Evolutionary conservation across 2,329 filamentous ascomycete species (phyloP).

Genomic region (Xylaria sp.): DNA sequence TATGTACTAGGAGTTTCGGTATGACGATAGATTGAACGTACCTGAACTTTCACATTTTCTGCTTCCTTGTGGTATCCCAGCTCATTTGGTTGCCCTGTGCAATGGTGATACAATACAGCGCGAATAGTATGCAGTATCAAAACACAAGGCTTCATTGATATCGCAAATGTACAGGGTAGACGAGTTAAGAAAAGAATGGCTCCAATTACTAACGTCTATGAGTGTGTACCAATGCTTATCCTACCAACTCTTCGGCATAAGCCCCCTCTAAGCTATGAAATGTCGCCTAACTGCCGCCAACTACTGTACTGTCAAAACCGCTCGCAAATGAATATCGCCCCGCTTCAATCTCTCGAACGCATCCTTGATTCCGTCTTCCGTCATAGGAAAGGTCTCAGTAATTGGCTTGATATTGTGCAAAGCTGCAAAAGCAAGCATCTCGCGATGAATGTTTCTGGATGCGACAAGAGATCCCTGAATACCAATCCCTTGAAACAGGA

Average conservation of each 20-base stretch:
- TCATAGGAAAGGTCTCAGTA: not conserved
- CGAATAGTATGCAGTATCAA: not conserved
- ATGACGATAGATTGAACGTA: not conserved
- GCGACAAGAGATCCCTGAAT: slow-evolving; percentile 1
- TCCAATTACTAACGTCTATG: not conserved
- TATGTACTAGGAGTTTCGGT: not conserved
- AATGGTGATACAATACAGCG: too few species aligned
- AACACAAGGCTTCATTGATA: not conserved
- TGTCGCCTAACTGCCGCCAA: not conserved
- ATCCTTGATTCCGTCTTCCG: not conserved
- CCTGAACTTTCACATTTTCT: not conserved
- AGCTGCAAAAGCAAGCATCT: slow-evolving; percentile 3
- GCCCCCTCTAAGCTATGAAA: not conserved
- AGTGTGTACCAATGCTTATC: not conserved
- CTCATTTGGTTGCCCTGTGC: too few species aligned
- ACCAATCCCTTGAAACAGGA: not conserved
- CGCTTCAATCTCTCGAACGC: slow-evolving; percentile 1
- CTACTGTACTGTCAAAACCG: not conserved
- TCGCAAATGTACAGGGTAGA: too few species aligned
- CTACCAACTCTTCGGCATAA: not conserved
- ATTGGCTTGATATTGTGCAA: slow-evolving; percentile 1
- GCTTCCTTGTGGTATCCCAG: not conserved
- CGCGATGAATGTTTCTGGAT: not conserved
- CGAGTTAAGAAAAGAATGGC: not conserved
- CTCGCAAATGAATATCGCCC: not conserved